Evolutionary conservation across 1,284 basidiomycete genomes (phyloP).

Genomic region (Calocybe gambosa): DNA sequence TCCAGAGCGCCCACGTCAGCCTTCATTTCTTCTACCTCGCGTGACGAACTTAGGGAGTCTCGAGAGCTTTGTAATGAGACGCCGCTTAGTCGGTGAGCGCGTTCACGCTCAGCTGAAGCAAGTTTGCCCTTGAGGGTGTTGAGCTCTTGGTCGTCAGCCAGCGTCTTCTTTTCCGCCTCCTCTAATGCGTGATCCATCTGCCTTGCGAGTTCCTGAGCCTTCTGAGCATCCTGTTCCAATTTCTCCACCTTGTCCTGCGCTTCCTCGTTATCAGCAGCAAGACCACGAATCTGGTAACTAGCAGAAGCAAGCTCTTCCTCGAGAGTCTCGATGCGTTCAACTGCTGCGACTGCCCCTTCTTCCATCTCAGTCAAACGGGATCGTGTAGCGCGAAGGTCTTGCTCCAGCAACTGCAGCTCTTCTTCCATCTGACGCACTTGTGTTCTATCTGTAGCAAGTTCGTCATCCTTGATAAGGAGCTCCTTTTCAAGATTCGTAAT

Average conservation of each 20-base stretch:
- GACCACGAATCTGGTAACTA: conserved; percentile 39
- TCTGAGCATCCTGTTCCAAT: conserved; percentile 46
- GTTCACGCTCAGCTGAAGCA: conserved; percentile 52
- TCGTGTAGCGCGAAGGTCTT: conserved; percentile 38
- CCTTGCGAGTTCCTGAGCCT: conserved; percentile 45
- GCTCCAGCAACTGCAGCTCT: conserved; percentile 28
- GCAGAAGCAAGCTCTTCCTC: conserved; percentile 44
- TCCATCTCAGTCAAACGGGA: conserved; percentile 51
- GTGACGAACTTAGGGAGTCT: conserved; percentile 19
- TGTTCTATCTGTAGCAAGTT: conserved; percentile 27
- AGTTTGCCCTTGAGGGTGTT: conserved; percentile 48
- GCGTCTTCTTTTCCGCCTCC: conserved; percentile 61
- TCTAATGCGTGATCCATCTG: conserved; percentile 72
- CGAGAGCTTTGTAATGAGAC: conserved; percentile 30
- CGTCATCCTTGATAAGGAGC: conserved; percentile 31
- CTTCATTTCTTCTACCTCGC: conserved; percentile 30
- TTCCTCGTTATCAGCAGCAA: conserved; percentile 40
- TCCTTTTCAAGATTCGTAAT: conserved; percentile 35
- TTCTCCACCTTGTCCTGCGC: conserved; percentile 42
- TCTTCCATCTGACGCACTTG: conserved; percentile 23
- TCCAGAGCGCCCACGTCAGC: conserved; percentile 63
- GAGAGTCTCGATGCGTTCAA: conserved; percentile 44
- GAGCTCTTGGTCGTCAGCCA: conserved; percentile 50
- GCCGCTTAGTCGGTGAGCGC: conserved; percentile 28
- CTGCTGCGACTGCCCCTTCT: conserved; percentile 38